phyloP scores from a whole-genome alignment of 805 yeast species.

The baker's yeast (Saccharomyces cerevisiae) region DNA sequence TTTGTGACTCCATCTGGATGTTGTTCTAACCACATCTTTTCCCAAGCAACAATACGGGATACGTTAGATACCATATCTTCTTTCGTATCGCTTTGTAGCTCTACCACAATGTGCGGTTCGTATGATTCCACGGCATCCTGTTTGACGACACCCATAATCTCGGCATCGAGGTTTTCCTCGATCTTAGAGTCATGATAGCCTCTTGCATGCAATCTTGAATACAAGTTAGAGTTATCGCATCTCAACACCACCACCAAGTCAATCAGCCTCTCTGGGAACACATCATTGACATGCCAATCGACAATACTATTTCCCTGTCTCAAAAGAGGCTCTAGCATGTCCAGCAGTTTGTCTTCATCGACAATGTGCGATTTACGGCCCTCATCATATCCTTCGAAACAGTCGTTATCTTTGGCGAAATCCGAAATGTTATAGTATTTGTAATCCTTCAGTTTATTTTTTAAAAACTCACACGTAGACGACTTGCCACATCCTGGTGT shows the following conservation, averaged over 20 bases:
- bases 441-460: slow-evolving; percentile 32
- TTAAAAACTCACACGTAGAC: slow-evolving; percentile 25
- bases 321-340: slow-evolving; percentile 67
- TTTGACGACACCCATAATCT: slow-evolving; percentile 85
- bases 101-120: slow-evolving; percentile 73
- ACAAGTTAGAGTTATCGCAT: slow-evolving; percentile 62
- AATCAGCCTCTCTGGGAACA: slow-evolving; percentile 85
- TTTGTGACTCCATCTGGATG: slow-evolving; percentile 54
- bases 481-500: slow-evolving; percentile 61
- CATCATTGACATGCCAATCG: slow-evolving; percentile 97
- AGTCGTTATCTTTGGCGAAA: slow-evolving; percentile 66
- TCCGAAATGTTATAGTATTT: slow-evolving; percentile 63
- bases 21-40: slow-evolving; percentile 62
- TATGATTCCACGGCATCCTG: slow-evolving; percentile 84
- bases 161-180: slow-evolving; percentile 89
- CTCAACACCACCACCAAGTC: slow-evolving; percentile 87
- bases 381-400: slow-evolving; percentile 80
- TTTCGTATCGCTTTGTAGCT: slow-evolving; percentile 59
- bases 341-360: slow-evolving; percentile 84
- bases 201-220: slow-evolving; percentile 67
- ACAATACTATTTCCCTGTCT: slow-evolving; percentile 81
- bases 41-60: slow-evolving; percentile 68
- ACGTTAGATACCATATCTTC: slow-evolving; percentile 81
- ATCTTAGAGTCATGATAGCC: slow-evolving; percentile 75
- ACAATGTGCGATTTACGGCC: slow-evolving; percentile 79